These are phyloP conservation scores for Candida sojae DNA, from an alignment of 1,139 yeast genomes.

Conservation along the genomic window DNA sequence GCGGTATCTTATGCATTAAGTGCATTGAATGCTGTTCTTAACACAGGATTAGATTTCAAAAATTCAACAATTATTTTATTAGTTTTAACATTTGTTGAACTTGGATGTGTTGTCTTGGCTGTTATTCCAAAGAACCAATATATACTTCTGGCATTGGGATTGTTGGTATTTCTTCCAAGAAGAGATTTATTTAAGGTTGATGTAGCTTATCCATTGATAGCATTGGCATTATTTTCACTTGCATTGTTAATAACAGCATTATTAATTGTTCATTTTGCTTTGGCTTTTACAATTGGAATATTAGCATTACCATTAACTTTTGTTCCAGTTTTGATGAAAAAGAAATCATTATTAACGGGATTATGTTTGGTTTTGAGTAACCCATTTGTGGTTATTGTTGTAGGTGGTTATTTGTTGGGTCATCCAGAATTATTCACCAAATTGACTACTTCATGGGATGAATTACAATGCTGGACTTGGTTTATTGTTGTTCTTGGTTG, in stretches of 20 bases:
- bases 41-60: conserved; percentile 34
- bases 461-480: conserved; percentile 89
- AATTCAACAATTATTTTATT: conserved; percentile 28
- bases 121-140: conserved; percentile 17
- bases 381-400: conserved; percentile 50
- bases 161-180: conserved; percentile 13
- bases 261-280: conserved; percentile 80
- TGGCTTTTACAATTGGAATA: conserved; percentile 72
- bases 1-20: conserved; percentile 73
- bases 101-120: conserved; percentile 29
- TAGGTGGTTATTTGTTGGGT: conserved; percentile 35
- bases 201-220: conserved; percentile 31
- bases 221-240: conserved; percentile 56
- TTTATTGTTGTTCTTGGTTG: conserved; percentile 71
- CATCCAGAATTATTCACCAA: conserved; percentile 44
- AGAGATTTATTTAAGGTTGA: conserved; percentile 19
- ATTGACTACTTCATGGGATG: conserved; percentile 64
- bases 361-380: conserved; percentile 49
- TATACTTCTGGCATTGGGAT: conserved; percentile 20
- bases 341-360: conserved; percentile 22
- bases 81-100: conserved; percentile 37
- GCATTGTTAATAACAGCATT: conserved; percentile 74
- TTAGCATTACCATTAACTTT: conserved; percentile 72
- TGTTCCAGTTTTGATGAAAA: conserved; percentile 45
- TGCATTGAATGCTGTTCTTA: conserved; percentile 61